A percentile compares a stretch with the other conserved stretches of the same genome.
These are phyloP conservation scores for Diplotaxis tenuifolia DNA, from an alignment of 345 rosid species.

Conservation along the genomic window DNA sequence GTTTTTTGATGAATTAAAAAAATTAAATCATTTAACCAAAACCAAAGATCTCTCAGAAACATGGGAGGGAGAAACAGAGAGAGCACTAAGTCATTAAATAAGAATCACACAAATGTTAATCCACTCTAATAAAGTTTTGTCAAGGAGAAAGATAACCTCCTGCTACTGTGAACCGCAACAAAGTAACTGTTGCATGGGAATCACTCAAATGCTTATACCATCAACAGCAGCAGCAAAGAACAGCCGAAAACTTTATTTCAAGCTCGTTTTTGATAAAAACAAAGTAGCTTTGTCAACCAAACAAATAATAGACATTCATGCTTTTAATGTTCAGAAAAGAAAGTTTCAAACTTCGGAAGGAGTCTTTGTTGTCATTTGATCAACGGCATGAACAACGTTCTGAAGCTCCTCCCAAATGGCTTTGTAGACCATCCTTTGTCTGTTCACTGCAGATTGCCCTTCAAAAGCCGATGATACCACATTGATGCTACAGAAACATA, in stretches of 20 bases:
- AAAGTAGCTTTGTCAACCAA: neutral
- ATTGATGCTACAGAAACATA: constrained; percentile 61
- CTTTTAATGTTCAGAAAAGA: neutral
- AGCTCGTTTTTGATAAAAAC: neutral
- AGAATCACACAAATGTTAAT: too few relatives aligned
- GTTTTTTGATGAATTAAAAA: neutral
- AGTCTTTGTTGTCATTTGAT: constrained; percentile 87
- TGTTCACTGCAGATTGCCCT: constrained; percentile 83
- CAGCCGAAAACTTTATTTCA: neutral
- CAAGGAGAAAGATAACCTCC: neutral
- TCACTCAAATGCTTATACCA: neutral
- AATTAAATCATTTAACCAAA: neutral
- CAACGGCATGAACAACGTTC: constrained; percentile 89
- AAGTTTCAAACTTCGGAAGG: constrained; percentile 59
- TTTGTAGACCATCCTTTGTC: constrained; percentile 97
- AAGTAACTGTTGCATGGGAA: neutral
- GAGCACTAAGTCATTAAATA: too few relatives aligned
- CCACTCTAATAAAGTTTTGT: neutral
- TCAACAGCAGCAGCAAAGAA: neutral
- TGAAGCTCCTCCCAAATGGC: constrained; percentile 99
- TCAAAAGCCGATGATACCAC: constrained; percentile 77
- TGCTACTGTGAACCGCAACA: neutral
- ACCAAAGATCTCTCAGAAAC: constrained; percentile 2
- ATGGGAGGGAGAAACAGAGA: constrained; percentile 28
- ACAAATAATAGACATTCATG: constrained; percentile 8